These are phyloP conservation scores for Arthrobotrys conoides DNA, from an alignment of 2,329 filamentous ascomycete species.

Conservation along the genomic window DNA sequence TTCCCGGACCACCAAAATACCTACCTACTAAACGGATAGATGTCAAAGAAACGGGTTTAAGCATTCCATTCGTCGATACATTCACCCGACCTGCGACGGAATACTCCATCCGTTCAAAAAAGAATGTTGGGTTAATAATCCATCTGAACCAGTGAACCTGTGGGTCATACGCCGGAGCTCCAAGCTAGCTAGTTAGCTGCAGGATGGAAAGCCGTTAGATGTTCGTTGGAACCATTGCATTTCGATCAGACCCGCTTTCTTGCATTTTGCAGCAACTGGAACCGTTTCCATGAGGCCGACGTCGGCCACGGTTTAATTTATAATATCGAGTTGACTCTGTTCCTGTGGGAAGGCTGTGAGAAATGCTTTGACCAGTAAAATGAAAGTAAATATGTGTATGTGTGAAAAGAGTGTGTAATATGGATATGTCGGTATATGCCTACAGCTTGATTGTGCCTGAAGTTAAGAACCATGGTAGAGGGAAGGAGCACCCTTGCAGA, in stretches of 20 bases:
- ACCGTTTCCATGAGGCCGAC: slow-evolving; percentile 20
- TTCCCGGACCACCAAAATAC: neutral
- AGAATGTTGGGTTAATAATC: neutral
- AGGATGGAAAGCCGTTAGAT: neutral
- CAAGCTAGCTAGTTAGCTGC: neutral
- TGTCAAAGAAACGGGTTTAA: slow-evolving; percentile 4
- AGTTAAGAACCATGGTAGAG: slow-evolving; percentile 28
- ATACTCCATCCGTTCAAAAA: neutral
- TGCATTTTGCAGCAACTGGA: slow-evolving; percentile 17
- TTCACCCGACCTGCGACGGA: slow-evolving; percentile 28
- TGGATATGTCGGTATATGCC: neutral
- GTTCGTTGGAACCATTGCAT: slow-evolving; percentile 27
- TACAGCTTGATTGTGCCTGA: slow-evolving; percentile 12
- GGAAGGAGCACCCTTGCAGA: neutral
- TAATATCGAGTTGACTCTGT: neutral
- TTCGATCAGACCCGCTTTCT: slow-evolving; percentile 7
- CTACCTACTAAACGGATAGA: neutral
- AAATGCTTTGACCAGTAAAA: too few relatives aligned
- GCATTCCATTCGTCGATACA: slow-evolving; percentile 19
- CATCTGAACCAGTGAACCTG: neutral
- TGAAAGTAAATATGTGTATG: neutral
- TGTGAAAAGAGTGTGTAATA: neutral
- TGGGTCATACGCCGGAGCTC: slow-evolving; percentile 1
- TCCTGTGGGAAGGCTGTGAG: neutral
- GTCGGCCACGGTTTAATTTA: neutral